Conservation (phyloP, 192 early-diverging fungal genomes). For the Coemansia sp. region DNA sequence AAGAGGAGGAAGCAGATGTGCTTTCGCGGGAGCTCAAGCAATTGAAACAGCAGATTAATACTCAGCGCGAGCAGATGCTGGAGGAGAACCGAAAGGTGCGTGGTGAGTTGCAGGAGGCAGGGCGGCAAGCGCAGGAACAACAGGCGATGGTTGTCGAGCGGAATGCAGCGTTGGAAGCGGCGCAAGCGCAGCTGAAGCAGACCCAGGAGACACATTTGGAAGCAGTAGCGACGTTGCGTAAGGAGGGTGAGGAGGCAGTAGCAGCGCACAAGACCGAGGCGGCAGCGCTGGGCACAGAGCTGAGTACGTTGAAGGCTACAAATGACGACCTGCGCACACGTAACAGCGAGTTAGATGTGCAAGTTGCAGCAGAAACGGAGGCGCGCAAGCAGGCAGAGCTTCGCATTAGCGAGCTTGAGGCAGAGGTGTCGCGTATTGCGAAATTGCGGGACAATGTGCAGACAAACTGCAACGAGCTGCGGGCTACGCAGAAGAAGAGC, state of each 20-base stretch:
- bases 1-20: conserved; percentile 29
- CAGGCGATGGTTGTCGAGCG: conserved; percentile 8
- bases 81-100: conserved; percentile 27
- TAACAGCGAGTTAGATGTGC: conserved; percentile 11
- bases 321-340: conserved; percentile 5
- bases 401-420: conserved; percentile 27
- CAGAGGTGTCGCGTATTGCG: conserved; percentile 27
- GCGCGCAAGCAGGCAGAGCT: conserved; percentile 9
- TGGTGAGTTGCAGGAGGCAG: conserved; percentile 24
- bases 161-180: conserved; percentile 1
- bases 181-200: conserved; percentile 13
- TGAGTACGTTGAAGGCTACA: conserved; percentile 3
- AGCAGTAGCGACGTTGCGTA: background rate
- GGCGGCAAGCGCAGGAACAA: conserved; percentile 8
- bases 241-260: conserved; percentile 1
- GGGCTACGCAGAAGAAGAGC: conserved; percentile 24
- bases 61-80: conserved; percentile 41
- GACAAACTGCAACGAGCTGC: conserved; percentile 32
- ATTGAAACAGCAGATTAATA: conserved; percentile 38
- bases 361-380: background rate
- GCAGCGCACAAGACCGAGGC: conserved; percentile 9
- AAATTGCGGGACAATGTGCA: conserved; percentile 42
- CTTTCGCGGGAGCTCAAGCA: conserved; percentile 40
- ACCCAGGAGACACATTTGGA: conserved; percentile 13
- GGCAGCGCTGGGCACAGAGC: conserved; percentile 6